Percentiles rank a stretch among this genome's conserved stretches.
These are phyloP conservation scores for Termitomyces sp. DNA, from an alignment of 768 basidiomycete genomes.

Conservation along the genomic window DNA sequence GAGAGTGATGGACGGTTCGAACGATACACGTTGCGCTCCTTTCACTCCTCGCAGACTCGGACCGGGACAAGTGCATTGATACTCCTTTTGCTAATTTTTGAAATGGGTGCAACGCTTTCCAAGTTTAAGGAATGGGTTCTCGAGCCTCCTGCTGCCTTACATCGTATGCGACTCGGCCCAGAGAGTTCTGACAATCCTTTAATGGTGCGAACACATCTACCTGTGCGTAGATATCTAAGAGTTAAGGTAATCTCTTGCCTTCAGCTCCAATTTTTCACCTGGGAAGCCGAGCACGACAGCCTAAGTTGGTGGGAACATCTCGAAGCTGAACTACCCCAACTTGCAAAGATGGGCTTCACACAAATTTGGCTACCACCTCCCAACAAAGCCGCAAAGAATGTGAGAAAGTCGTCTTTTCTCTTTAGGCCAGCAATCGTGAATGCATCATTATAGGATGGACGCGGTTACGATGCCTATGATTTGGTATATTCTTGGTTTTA, in stretches of 20 bases:
- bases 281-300: conserved; percentile 58
- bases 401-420: conserved; percentile 6
- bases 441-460: conserved; percentile 48
- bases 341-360: conserved; percentile 71
- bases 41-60: background rate
- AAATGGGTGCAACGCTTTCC: conserved; percentile 27
- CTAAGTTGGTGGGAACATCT: conserved; percentile 84
- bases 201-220: conserved; percentile 51
- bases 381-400: conserved; percentile 71
- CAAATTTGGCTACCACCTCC: conserved; percentile 85
- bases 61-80: background rate
- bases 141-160: conserved; percentile 39
- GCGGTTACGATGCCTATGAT: conserved; percentile 87
- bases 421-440: background rate
- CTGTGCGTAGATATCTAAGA: conserved; percentile 2
- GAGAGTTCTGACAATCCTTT: conserved; percentile 54
- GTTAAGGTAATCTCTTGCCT: background rate
- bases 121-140: conserved; percentile 30
- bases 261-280: conserved; percentile 84
- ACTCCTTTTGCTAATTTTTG: background rate
- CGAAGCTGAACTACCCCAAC: conserved; percentile 58
- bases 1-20: too few relatives aligned
- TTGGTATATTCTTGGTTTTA: conserved; percentile 45
- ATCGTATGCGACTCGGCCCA: conserved; percentile 62
- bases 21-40: background rate